These are phyloP conservation scores for Eutrema salsugineum DNA, from an alignment of 441 rosid genomes.

Conservation along the genomic window DNA sequence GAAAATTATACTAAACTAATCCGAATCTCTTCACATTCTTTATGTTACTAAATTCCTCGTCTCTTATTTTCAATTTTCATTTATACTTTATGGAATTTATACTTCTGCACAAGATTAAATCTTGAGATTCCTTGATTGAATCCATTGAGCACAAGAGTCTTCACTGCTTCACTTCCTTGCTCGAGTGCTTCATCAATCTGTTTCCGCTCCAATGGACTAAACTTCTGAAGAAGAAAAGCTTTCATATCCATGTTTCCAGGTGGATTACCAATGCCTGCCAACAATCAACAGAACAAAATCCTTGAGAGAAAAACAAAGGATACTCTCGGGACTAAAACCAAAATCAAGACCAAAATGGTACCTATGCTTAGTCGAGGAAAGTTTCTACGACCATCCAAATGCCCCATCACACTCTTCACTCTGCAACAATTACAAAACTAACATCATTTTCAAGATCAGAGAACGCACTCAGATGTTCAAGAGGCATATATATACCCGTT, in stretches of 20 bases:
- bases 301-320: background rate
- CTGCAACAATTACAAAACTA: conserved; percentile 38
- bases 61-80: background rate
- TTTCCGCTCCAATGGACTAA: conserved; percentile 62
- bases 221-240: conserved; percentile 86
- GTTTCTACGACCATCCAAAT: conserved; percentile 66
- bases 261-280: conserved; percentile 82
- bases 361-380: conserved; percentile 88
- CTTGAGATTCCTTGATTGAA: conserved; percentile 55
- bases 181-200: conserved; percentile 77
- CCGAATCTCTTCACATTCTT: background rate
- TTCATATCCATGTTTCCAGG: conserved; percentile 93
- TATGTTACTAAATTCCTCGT: background rate
- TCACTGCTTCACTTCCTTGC: conserved; percentile 69
- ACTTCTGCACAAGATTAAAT: conserved; percentile 81
- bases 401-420: conserved; percentile 72
- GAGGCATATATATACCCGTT: conserved; percentile 54
- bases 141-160: conserved; percentile 57
- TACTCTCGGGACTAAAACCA: background rate
- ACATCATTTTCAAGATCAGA: background rate
- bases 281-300: background rate
- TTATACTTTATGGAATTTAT: conserved; percentile 73
- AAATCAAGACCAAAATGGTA: conserved; percentile 10
- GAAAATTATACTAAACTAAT: background rate
- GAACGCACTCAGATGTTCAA: background rate